Evolutionary conservation across 2,329 filamentous ascomycete genomes (phyloP).

Genomic region (Clonostachys solani): DNA sequence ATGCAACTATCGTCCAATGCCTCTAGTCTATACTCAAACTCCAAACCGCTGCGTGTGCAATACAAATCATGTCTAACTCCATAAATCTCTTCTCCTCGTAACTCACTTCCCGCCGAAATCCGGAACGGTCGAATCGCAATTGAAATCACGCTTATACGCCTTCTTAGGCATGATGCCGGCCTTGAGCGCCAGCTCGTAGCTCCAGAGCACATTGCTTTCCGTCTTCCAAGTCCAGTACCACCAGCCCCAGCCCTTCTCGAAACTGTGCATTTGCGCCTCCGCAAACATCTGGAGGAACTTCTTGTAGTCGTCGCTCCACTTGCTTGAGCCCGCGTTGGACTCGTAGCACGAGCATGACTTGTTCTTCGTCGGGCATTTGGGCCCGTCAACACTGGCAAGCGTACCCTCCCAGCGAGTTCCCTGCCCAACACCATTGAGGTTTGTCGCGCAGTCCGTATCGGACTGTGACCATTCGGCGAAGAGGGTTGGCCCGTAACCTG

Average conservation of each 20-base stretch:
- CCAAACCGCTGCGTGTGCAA: too few relatives aligned
- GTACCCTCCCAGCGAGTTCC: slow-evolving; percentile 93
- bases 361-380: slow-evolving; percentile 68
- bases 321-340: slow-evolving; percentile 69
- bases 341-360: slow-evolving; percentile 65
- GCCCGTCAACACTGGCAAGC: slow-evolving; percentile 63
- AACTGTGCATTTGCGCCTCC: slow-evolving; percentile 91
- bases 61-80: too few relatives aligned
- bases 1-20: too few relatives aligned
- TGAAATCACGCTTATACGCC: slow-evolving; percentile 67
- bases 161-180: slow-evolving; percentile 76
- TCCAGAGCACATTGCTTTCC: slow-evolving; percentile 84
- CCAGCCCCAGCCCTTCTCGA: slow-evolving; percentile 94
- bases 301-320: slow-evolving; percentile 74
- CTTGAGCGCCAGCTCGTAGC: slow-evolving; percentile 74
- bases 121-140: slow-evolving; percentile 57
- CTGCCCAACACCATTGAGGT: slow-evolving; percentile 84
- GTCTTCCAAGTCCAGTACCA: slow-evolving; percentile 99
- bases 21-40: too few relatives aligned
- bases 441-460: slow-evolving; percentile 86
- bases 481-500: slow-evolving; percentile 88
- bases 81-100: too few relatives aligned
- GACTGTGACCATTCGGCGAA: slow-evolving; percentile 98
- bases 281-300: slow-evolving; percentile 85
- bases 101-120: slow-evolving; percentile 30